Percentiles rank a stretch among this genome's conserved stretches.
Evolutionary conservation across 2,329 filamentous ascomycete species (phyloP).

Genomic region (Corniculantispora saksenae): DNA sequence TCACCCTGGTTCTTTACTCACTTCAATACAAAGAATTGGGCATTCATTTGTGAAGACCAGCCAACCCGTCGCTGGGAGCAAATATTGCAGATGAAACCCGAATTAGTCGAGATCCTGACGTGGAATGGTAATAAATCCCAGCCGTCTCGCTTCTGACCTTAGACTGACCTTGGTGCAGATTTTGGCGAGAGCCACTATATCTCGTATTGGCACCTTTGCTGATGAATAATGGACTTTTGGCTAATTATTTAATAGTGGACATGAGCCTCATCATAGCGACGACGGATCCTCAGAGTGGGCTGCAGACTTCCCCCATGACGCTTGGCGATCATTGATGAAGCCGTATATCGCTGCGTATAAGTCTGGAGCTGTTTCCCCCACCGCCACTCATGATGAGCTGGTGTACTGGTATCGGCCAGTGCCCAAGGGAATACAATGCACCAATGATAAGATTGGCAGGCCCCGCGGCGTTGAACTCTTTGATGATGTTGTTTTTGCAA

Average conservation of each 20-base stretch:
- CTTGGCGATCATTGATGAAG: slow-evolving; percentile 25
- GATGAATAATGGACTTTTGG: neutral
- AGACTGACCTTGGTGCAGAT: slow-evolving; percentile 13
- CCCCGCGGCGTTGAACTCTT: slow-evolving; percentile 24
- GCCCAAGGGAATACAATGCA: slow-evolving; percentile 24
- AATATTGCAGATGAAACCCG: slow-evolving; percentile 27
- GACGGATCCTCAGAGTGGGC: slow-evolving; percentile 50
- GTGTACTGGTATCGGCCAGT: slow-evolving; percentile 28
- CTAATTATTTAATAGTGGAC: slow-evolving; percentile 18
- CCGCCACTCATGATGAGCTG: slow-evolving; percentile 27
- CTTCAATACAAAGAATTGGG: slow-evolving; percentile 28
- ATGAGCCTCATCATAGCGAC: slow-evolving; percentile 35
- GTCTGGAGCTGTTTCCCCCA: slow-evolving; percentile 21
- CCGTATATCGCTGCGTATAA: slow-evolving; percentile 28
- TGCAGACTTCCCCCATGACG: slow-evolving; percentile 44
- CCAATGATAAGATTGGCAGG: slow-evolving; percentile 22
- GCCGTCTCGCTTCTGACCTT: neutral
- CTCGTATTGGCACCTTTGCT: slow-evolving; percentile 18
- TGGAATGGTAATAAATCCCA: slow-evolving; percentile 23
- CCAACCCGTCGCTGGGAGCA: slow-evolving; percentile 26
- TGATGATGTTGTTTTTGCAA: slow-evolving; percentile 26
- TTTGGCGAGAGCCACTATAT: slow-evolving; percentile 29
- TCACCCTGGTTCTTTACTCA: slow-evolving; percentile 29
- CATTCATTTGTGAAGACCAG: slow-evolving; percentile 28
- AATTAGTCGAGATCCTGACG: slow-evolving; percentile 25